A percentile compares a stretch with the other conserved stretches of the same genome.
These are phyloP conservation scores for Phoma sp. DNA, from an alignment of 2,329 filamentous ascomycete genomes.

Conservation along the genomic window DNA sequence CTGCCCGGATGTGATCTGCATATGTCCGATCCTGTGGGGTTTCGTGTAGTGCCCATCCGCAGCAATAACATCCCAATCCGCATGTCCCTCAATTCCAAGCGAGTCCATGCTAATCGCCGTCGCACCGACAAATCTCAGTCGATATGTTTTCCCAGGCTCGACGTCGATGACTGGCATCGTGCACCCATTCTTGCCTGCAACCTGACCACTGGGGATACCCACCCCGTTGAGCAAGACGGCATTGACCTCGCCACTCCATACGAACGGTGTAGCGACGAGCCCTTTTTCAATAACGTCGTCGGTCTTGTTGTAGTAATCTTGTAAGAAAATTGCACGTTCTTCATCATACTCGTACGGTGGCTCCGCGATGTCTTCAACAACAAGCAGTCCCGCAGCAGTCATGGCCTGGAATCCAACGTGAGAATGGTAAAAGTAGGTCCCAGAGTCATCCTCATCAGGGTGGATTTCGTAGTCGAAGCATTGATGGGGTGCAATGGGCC, in stretches of 20 bases:
- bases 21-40: slow-evolving; percentile 55
- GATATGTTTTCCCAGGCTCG: slow-evolving; percentile 66
- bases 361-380: slow-evolving; percentile 60
- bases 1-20: slow-evolving; percentile 67
- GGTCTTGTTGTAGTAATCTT: slow-evolving; percentile 65
- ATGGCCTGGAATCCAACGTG: slow-evolving; percentile 70
- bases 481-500: slow-evolving; percentile 67
- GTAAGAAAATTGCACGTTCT: slow-evolving; percentile 63
- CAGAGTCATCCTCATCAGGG: slow-evolving; percentile 61
- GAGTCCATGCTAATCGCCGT: slow-evolving; percentile 63
- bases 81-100: slow-evolving; percentile 65
- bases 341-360: slow-evolving; percentile 68
- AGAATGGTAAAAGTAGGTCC: slow-evolving; percentile 74
- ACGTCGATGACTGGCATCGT: slow-evolving; percentile 63
- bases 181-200: slow-evolving; percentile 50
- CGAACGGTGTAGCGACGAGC: slow-evolving; percentile 58
- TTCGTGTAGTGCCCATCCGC: slow-evolving; percentile 64
- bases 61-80: slow-evolving; percentile 64
- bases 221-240: slow-evolving; percentile 66
- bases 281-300: slow-evolving; percentile 62
- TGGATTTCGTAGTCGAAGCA: slow-evolving; percentile 74
- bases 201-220: slow-evolving; percentile 51
- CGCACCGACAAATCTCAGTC: slow-evolving; percentile 66
- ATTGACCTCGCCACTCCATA: slow-evolving; percentile 66
- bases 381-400: slow-evolving; percentile 64